These are phyloP conservation scores for Macadamia tetraphylla DNA, from an alignment of 164 flowering plant species.

Conservation along the genomic window DNA sequence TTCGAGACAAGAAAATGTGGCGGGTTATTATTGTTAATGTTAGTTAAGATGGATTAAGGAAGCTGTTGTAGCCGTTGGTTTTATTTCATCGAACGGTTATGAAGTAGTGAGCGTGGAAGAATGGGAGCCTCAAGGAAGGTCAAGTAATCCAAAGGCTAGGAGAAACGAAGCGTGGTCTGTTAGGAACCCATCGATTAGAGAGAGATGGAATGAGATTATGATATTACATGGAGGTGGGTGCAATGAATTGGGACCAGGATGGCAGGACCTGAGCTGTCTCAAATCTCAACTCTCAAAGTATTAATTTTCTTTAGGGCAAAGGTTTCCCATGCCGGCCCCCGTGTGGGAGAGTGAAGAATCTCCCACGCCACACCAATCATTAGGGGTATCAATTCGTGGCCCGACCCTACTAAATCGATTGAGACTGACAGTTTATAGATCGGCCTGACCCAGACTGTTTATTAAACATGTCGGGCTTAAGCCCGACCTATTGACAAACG, in stretches of 20 bases:
- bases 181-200: slow-evolving; percentile 27
- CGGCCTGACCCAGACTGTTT: too few relatives aligned
- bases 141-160: slow-evolving; percentile 45
- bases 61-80: slow-evolving; percentile 30
- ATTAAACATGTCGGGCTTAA: too few relatives aligned
- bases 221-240: slow-evolving; percentile 1
- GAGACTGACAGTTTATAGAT: too few relatives aligned
- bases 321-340: too few relatives aligned
- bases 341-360: too few relatives aligned
- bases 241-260: slow-evolving; percentile 21
- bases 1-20: slow-evolving; percentile 30
- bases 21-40: slow-evolving; percentile 38
- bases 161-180: slow-evolving; percentile 41
- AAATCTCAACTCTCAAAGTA: not conserved
- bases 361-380: too few relatives aligned
- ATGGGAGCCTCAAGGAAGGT: slow-evolving; percentile 31
- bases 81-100: slow-evolving; percentile 28
- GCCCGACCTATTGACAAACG: too few relatives aligned
- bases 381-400: too few relatives aligned
- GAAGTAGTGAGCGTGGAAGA: slow-evolving; percentile 42
- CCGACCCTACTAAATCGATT: too few relatives aligned
- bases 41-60: slow-evolving; percentile 3
- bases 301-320: too few relatives aligned
- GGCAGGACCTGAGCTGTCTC: not conserved
- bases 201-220: slow-evolving; percentile 25